These are phyloP conservation scores for Fusarium nelsonii DNA, from an alignment of 2,329 filamentous ascomycete species.

Conservation along the genomic window DNA sequence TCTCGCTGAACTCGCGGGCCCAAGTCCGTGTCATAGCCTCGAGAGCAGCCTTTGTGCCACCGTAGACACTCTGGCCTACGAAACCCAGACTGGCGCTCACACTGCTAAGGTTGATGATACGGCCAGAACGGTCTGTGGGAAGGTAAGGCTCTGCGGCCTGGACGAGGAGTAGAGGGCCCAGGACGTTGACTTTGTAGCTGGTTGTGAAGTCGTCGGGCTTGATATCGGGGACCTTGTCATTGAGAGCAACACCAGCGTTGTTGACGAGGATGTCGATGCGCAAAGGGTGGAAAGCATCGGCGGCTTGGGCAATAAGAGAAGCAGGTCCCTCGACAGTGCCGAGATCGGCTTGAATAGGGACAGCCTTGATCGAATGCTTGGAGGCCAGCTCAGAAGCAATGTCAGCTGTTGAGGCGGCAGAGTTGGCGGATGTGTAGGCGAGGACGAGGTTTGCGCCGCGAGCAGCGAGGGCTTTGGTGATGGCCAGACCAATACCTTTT, in stretches of 20 bases:
- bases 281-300: conserved; percentile 42
- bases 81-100: conserved; percentile 63
- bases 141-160: conserved; percentile 78
- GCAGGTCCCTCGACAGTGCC: conserved; percentile 41
- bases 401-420: conserved; percentile 34
- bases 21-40: conserved; percentile 69
- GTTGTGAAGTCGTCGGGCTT: conserved; percentile 73
- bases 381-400: conserved; percentile 44
- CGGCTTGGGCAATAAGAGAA: conserved; percentile 43
- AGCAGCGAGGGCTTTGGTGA: conserved; percentile 44
- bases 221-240: conserved; percentile 72
- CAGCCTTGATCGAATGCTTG: conserved; percentile 69
- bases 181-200: conserved; percentile 82
- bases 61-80: conserved; percentile 64
- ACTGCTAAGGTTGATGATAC: conserved; percentile 66
- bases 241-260: conserved; percentile 78
- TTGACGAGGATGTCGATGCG: conserved; percentile 78
- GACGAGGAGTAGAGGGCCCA: conserved; percentile 81
- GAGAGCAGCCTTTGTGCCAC: conserved; percentile 65
- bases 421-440: conserved; percentile 43
- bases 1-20: conserved; percentile 65
- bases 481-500: conserved; percentile 44
- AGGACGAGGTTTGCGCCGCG: conserved; percentile 48
- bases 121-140: conserved; percentile 74
- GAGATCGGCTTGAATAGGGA: conserved; percentile 72